Base-by-base conservation (phyloP, 2,329 filamentous ascomycete genomes). In the Botryotinia globosa region DNA sequence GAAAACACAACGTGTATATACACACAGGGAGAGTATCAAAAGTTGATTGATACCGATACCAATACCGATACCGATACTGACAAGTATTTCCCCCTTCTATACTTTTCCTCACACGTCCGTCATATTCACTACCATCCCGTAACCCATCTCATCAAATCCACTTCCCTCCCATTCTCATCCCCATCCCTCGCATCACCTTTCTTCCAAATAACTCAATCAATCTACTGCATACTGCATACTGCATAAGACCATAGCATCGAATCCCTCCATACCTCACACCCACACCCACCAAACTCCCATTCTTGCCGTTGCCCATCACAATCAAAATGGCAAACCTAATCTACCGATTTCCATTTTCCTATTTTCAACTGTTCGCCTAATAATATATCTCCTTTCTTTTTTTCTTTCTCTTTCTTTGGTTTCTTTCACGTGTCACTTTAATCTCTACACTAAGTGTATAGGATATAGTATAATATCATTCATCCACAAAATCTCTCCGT, bases 331-430 rank as follows among this genome's bases (percentile, higher is more conserved):
- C 42, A 44, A 44, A 3, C 6, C 16, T 6, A 20, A 44, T 44
- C 16, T 20, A 7, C 42, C 8, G 20, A 18, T 18, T 42, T 6
- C 16, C 42, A 42, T 8, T 25, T 12, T 2, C 1, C 9, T 5
- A 25, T 25, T 25, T 25, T 9, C 4, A 25, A 12, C 14, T 51
- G 4, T 14, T 3, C 25, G 6, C 5, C 25, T 7, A 6, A 51
- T n/a, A n/a, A 1, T 6, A 14, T 6, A n/a, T 51, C 20, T 25
- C 45, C 20, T 14, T 10, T 51, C 25, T 9, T 45, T 3, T 10
- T 6, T n/a, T 2, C n/a, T n/a, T n/a, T 14, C 25, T 51, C 25
- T 9, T 45, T 3, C 25, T 6, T n/a, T 2, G 5, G 0, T 12
- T 3, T 14, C 25, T 14, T n/a, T 29, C 25, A 16, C 29, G 5